Evolutionary conservation across 306 rosid genomes (phyloP).

Genomic region (apple (Malus domestica)): ASM211411v1 NC_041792.1:1092001-1092500

Average conservation of each 20-base stretch:
- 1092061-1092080: slow-evolving; percentile 52
- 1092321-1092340: slow-evolving; percentile 38
- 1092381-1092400: background rate
- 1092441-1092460: background rate
- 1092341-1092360: slow-evolving; percentile 37
- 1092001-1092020: slow-evolving; percentile 43
- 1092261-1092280: slow-evolving; percentile 33
- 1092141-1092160: slow-evolving; percentile 7
- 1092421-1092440: background rate
- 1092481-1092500: background rate
- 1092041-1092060: slow-evolving; percentile 90
- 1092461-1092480: background rate
- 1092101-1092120: slow-evolving; percentile 87
- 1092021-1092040: slow-evolving; percentile 26
- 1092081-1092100: slow-evolving; percentile 60
- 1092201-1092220: background rate
- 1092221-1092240: background rate
- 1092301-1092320: slow-evolving; percentile 54
- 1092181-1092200: slow-evolving; percentile 7
- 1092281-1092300: slow-evolving; percentile 28
- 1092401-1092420: slow-evolving; percentile 1
- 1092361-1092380: slow-evolving; percentile 22
- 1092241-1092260: slow-evolving; percentile 7
- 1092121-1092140: slow-evolving; percentile 51
- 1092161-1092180: background rate